These are phyloP conservation scores for Nasturtium officinale DNA, from an alignment of 345 rosid genomes.

Conservation along the genomic window DNA sequence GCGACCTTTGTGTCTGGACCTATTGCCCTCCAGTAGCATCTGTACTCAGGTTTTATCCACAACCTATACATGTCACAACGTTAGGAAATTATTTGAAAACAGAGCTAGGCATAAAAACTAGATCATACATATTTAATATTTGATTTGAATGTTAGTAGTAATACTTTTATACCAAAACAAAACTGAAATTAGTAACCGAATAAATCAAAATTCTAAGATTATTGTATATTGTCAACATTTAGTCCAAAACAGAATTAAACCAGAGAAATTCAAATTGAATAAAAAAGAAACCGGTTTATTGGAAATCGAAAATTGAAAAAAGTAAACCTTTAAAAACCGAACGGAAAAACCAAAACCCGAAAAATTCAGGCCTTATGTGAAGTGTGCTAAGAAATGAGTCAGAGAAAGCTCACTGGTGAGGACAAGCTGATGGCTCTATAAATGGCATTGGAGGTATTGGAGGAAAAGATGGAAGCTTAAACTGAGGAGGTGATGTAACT, in stretches of 20 bases:
- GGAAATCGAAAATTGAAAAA: not conserved
- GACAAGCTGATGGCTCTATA: conserved; percentile 74
- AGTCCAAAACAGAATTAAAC: not conserved
- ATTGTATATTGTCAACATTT: not conserved
- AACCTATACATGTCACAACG: conserved; percentile 45
- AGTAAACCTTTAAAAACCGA: not conserved
- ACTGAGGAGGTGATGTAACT: conserved; percentile 47
- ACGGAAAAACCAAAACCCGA: not conserved
- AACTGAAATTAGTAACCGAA: not conserved
- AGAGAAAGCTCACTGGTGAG: conserved; percentile 66
- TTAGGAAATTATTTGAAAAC: conserved; percentile 8
- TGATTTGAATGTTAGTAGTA: not conserved
- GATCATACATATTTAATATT: not conserved
- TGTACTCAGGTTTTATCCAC: conserved; percentile 71
- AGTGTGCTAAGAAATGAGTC: not conserved
- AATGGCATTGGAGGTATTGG: conserved; percentile 60
- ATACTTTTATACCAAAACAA: not conserved
- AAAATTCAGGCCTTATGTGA: not conserved
- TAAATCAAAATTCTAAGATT: no score
- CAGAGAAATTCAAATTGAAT: not conserved
- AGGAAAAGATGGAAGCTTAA: conserved; percentile 61
- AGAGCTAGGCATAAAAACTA: not conserved
- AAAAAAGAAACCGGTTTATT: not conserved
- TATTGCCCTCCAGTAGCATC: conserved; percentile 77
- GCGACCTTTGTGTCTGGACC: conserved; percentile 70